Evolutionary conservation across 2,329 filamentous ascomycete genomes (phyloP), one percentile per base, ranked within the genome.

Genomic region (Talaromyces marneffei): DNA sequence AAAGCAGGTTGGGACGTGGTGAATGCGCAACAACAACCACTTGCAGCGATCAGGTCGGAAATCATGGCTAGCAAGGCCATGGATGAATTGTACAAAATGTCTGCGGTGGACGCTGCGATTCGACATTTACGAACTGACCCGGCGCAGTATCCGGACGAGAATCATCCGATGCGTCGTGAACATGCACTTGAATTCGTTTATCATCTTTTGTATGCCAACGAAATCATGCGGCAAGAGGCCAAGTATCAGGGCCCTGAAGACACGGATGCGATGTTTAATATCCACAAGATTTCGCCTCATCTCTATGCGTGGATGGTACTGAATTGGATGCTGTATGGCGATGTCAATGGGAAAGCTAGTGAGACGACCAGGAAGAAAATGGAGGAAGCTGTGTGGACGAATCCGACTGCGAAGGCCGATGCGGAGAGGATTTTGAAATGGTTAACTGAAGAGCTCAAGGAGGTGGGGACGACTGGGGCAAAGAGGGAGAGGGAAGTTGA

Each of bases 101-200:
- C 82, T 3, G 80, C 83, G 65, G 67, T 78, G 3, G 80, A 85
- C 4, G 78, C 78, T 4, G 74, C 82, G 2, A 80, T 83, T 60
- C 76, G 80, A 2, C 81, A 84, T 65, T 74, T 80, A 55, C 69
- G 77, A 31, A 74, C 84, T 61, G 78, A 85, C 48, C 82, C 83
- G 0, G 67, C 77, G 2, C 70, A 85, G 2, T 84, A 82, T 62
- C 75, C 78, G 7, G 70, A 78, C 39, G 65, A 71, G 0, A 73
- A 74, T 57, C 83, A 87, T 67, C 84, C 84, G 0, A 74, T 85
- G 7, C 78, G 84, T 0, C 78, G 85, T 2, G 73, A 84, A 4
- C 82, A 77, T 65, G 69, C 68, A 7, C 76, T 71, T 70, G 64
- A 69, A 12, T 62, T 78, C 10, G 72, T 69, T 12, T 50, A 18